Conservation (phyloP, 805 yeast species). For the Zygotorulaspora danielsina region DNA sequence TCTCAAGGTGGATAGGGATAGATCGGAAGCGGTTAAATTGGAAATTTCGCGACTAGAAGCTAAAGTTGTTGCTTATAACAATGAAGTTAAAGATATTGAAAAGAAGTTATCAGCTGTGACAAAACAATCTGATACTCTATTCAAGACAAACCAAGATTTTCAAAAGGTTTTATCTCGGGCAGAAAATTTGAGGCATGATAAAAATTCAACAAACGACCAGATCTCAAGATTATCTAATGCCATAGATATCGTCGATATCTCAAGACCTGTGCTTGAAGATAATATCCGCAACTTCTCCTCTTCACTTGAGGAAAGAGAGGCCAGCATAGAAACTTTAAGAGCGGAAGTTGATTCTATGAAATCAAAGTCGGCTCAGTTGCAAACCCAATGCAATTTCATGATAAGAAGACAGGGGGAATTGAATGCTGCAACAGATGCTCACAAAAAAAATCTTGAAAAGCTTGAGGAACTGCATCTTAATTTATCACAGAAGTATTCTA, state of each 20-base stretch:
- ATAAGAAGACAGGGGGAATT: constrained; percentile 55
- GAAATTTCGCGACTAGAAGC: constrained; percentile 43
- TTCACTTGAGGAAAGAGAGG: constrained; percentile 30
- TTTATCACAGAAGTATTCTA: neutral
- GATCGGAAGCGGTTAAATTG: constrained; percentile 57
- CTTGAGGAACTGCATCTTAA: constrained; percentile 9
- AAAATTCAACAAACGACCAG: constrained; percentile 45
- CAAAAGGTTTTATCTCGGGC: constrained; percentile 64
- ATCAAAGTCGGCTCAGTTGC: constrained; percentile 22
- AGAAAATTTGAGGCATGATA: constrained; percentile 51
- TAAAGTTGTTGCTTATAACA: constrained; percentile 43
- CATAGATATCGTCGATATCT: constrained; percentile 26
- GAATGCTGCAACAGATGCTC: constrained; percentile 39
- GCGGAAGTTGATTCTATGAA: constrained; percentile 24
- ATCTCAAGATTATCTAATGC: constrained; percentile 42
- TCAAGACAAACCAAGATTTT: constrained; percentile 75
- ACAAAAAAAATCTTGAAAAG: constrained; percentile 18
- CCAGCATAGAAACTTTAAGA: constrained; percentile 28
- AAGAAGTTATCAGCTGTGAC: constrained; percentile 49
- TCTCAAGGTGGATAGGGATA: constrained; percentile 62
- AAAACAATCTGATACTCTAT: constrained; percentile 57
- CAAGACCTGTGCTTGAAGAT: constrained; percentile 39
- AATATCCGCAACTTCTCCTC: constrained; percentile 42
- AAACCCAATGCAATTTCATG: constrained; percentile 37
- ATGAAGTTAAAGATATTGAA: constrained; percentile 48